These are phyloP conservation scores for Chlamydomonas applanata DNA, from an alignment of 139 green algal genomes.

Conservation along the genomic window DNA sequence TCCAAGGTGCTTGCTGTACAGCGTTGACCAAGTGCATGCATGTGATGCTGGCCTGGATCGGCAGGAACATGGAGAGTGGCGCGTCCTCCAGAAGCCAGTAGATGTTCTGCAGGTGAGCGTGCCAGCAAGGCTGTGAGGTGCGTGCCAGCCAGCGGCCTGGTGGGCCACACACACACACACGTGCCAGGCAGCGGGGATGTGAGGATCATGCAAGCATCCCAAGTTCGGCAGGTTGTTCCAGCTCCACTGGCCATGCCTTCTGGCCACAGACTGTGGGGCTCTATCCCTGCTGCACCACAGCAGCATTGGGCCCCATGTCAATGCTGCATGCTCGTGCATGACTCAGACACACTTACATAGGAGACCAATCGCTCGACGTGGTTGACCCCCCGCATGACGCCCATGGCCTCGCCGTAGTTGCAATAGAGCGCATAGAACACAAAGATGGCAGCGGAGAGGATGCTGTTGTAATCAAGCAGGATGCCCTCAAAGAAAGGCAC, in stretches of 20 bases:
- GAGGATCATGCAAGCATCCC: too few species aligned
- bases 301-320: too few species aligned
- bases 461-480: constrained; percentile 17
- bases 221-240: neutral
- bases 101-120: constrained; percentile 10
- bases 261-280: too few species aligned
- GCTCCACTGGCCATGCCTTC: neutral
- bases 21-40: neutral
- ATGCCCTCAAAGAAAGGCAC: constrained; percentile 29
- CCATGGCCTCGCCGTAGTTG: neutral
- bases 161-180: too few species aligned
- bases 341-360: constrained; percentile 8
- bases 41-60: neutral
- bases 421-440: neutral
- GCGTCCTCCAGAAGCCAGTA: constrained; percentile 33
- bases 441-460: constrained; percentile 17
- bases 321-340: too few species aligned
- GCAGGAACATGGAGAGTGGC: constrained; percentile 8
- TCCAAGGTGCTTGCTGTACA: neutral
- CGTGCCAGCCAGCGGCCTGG: too few species aligned
- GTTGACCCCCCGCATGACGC: constrained; percentile 1
- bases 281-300: too few species aligned
- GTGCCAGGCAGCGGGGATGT: too few species aligned
- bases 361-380: neutral
- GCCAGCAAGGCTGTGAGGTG: neutral